A percentile compares a stretch with the other conserved stretches of the same genome.
Evolutionary conservation across 306 rosid genomes (phyloP).

Genomic region (Benincasa hispida): DNA sequence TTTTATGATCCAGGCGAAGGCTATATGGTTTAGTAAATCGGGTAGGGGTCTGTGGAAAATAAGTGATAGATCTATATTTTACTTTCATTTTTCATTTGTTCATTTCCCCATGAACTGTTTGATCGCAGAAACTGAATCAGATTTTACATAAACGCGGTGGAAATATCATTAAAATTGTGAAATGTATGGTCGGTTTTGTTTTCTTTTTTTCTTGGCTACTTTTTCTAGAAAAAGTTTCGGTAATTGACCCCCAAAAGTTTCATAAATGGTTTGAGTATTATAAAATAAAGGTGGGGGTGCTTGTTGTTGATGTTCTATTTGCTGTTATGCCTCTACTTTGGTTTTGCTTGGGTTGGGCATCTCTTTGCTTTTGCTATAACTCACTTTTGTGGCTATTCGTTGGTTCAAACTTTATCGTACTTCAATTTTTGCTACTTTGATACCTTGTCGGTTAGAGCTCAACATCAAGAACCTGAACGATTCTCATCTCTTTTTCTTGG

Average conservation of each 20-base stretch:
- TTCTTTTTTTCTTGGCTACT: background rate
- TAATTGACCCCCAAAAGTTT: background rate
- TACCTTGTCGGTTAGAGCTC: background rate
- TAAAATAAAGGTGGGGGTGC: background rate
- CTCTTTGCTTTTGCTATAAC: background rate
- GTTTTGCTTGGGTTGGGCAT: background rate
- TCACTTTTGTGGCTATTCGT: background rate
- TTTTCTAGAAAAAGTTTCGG: background rate
- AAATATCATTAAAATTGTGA: background rate
- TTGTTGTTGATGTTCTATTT: background rate
- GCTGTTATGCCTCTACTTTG: background rate
- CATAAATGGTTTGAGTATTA: background rate
- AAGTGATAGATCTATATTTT: background rate
- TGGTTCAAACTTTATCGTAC: background rate
- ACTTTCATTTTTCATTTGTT: background rate
- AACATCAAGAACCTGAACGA: background rate
- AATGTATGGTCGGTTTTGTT: background rate
- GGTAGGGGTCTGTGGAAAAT: background rate
- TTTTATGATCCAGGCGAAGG: background rate
- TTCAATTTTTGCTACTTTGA: background rate
- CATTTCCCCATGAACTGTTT: background rate
- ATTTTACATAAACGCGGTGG: background rate
- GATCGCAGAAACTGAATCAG: background rate
- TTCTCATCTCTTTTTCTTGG: background rate
- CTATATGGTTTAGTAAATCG: background rate